Evolutionary conservation across 2,329 filamentous ascomycete genomes (phyloP), one percentile per base, ranked within the genome.

Genomic region (Penicillium nordicum): DNA sequence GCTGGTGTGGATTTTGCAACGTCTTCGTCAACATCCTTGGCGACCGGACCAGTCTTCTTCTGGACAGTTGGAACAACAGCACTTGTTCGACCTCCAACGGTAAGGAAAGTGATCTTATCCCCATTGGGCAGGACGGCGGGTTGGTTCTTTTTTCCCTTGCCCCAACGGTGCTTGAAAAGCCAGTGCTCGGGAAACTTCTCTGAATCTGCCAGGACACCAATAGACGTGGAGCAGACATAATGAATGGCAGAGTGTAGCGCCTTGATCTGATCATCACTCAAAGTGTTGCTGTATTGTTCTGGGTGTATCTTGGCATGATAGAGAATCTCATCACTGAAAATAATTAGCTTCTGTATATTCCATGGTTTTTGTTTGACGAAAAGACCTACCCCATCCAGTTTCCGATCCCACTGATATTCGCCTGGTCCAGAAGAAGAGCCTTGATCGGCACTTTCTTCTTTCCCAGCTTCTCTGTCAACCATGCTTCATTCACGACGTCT

Each of bases 271-370:
- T 77, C 81, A 32, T 89, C 84, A 59, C 72, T 80, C 63, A 97
- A 88, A 0, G 89, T 89, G 67, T 97, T 87, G 74, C 88, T 91
- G 75, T 95, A 95, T 71, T 96, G 91, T 72, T 97, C 93, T 0
- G 94, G 94, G 64, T 99, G 93, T 16, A 97, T 82, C 48, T 83
- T 86, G 5, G 94, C 89, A 64, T 97, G 88, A 68, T 92, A 99
- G 50, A 99, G 79, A 7, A 96, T 87, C 72, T 99, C 94, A 69
- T 99, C 94, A 0, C 83, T 82, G 50, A 25, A 38, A 27, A 40
- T 11, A 8, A 23, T 52, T 27, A 63, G 52, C 40, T 23, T 55
- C 12, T 47, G 29, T 27, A 40, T 21, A 36, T 18, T 25, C 27
- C 27, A n/a, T n/a, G 14, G 16, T 3, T 27, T 9, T 9, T 9